Evolutionary conservation across 441 rosid genomes (phyloP), one percentile per base, ranked within the genome.

Genomic region (Euphorbia schlechtendalii): DNA sequence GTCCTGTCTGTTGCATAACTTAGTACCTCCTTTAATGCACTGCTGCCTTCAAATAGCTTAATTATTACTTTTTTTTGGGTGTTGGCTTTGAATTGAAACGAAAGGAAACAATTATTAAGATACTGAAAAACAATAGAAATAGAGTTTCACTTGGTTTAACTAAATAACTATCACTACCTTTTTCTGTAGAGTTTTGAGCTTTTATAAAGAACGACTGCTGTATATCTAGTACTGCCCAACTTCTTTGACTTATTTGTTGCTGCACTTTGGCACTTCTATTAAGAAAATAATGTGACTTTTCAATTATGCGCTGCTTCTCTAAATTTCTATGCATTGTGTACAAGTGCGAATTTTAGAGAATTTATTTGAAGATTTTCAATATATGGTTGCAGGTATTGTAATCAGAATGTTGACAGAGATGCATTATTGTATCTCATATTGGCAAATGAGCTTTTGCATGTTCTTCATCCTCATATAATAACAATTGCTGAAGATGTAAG

Each of bases 401-500:
- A 90, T 82, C 97, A 90, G 74, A 82, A 90, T 69, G 92, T 93
- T 65, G 97, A 93, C 78, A 83, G 71, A 71, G 99, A 93, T 80
- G 99, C 99, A 51, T 69, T 90, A 63, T 71, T 86, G 72, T 93
- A 87, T 80, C 96, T 93, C 77, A 81, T 87, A 65, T 80, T 93
- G 78, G 99, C 93, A 55, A 93, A 93, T 84, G 99, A 93, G 81
- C 80, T 93, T 52, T 74, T 93, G 68, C 99, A 90, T 70, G 59
- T 55, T 75, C 83, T 81, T 75, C 93, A 90, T 83, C 97, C 99
- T 60, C 80, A 90, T 75, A 79, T 93, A 74, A 78, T 93, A 74
- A 90, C 97, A 34, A 90, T 93, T 73, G 97, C 96, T 53, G 99
- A 93, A 79, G 99, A 90, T 82, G 99, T 90, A 82, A 81, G 96